Percentiles rank a stretch among this genome's conserved stretches.
These are phyloP conservation scores for Nothophytophthora sp. DNA, from an alignment of 352 stramenopile genomes.

Conservation along the genomic window DNA sequence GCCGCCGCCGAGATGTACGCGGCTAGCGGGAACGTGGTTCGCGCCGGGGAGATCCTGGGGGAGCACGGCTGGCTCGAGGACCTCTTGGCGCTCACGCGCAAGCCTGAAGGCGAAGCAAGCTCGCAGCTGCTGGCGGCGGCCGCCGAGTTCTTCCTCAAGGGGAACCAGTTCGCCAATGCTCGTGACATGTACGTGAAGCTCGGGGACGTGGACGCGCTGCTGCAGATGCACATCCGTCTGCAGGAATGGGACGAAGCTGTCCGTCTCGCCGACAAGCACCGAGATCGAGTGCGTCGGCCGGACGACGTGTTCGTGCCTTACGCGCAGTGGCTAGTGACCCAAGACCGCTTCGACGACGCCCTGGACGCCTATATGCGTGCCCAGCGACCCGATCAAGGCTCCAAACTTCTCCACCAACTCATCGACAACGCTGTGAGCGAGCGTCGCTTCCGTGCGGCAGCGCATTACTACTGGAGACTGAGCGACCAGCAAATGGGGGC, in stretches of 20 bases:
- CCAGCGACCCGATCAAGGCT: conserved; percentile 81
- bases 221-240: conserved; percentile 90
- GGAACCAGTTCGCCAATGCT: conserved; percentile 75
- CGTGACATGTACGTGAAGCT: conserved; percentile 84
- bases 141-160: conserved; percentile 67
- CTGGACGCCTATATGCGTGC: conserved; percentile 90
- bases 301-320: conserved; percentile 93
- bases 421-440: conserved; percentile 90
- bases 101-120: conserved; percentile 43
- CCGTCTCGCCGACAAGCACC: conserved; percentile 84
- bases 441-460: conserved; percentile 87
- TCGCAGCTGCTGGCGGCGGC: conserved; percentile 54
- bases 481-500: conserved; percentile 79
- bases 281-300: conserved; percentile 75
- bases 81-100: conserved; percentile 78
- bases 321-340: conserved; percentile 89
- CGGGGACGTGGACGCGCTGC: conserved; percentile 79
- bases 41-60: conserved; percentile 87
- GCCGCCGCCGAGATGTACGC: conserved; percentile 92
- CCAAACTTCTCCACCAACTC: conserved; percentile 84
- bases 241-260: conserved; percentile 94
- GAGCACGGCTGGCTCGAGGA: conserved; percentile 87
- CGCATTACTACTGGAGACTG: conserved; percentile 94
- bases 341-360: conserved; percentile 94
- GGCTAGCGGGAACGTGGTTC: conserved; percentile 79